Base-by-base conservation (phyloP, 768 basidiomycete species). In the Boletus speciosus region DNA sequence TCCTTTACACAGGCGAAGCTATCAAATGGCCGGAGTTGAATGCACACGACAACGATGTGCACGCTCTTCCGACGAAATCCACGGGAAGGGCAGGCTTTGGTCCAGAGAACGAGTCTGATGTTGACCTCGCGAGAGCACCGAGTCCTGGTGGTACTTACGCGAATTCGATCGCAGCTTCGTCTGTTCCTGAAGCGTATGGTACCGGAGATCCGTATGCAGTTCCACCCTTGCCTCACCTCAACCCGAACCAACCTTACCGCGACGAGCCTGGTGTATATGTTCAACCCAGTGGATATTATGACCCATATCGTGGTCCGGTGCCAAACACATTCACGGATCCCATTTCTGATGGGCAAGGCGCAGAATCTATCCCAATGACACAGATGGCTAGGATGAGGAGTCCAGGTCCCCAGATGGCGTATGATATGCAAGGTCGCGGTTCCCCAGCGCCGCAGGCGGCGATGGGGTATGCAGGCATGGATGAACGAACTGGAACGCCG, bases 21-120 rank as follows among this genome's bases (percentile, higher is more conserved):
- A 93, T 93, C 72, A 92, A 92, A 71, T 93, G 91, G 91, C 91
- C 91, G 4, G 91, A 93, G 63, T 79, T 92, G 36, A 90, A 91
- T 67, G 71, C 81, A 2, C 88, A 90, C 59, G 78, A 71, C 32
- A 49, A 40, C 27, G 81, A 82, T 57, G 75, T 78, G 5, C 82
- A 85, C 52, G 78, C 89, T 15, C 76, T 90, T 9, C 89, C 89
- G 19, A 82, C 85, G 1, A 75, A 82, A 51, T 79, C 81, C 53
- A 85, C 88, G 1, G 88, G 86, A 54, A 80, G 86, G 25, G 71
- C 86, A 27, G 89, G 89, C 31, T 86, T 89, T 63, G 74, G 68
- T 29, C 57, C 52, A 35, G 88, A 88, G 63, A 84, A 83, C 15
- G 80, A 74, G 42, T 84, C 83, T 3, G 84, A 86, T 29, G 64